A percentile compares a stretch with the other conserved stretches of the same genome.
Evolutionary conservation across 192 early-diverging fungal genomes (phyloP).

Genomic region (Lunasporangiospora selenospora): DNA sequence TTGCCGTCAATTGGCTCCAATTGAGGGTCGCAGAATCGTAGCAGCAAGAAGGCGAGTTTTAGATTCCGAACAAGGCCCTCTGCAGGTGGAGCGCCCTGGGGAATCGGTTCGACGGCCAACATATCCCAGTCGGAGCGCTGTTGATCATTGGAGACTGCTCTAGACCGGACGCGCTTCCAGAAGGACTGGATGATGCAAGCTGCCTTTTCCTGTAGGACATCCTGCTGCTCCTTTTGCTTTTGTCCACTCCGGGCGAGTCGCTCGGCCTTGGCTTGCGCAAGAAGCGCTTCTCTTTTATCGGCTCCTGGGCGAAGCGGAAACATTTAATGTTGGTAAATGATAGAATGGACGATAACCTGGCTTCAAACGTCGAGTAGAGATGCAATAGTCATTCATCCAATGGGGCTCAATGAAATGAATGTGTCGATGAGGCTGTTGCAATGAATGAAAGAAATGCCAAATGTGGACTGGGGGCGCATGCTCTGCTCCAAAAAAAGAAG

Average conservation of each 20-base stretch:
- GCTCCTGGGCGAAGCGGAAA: slow-evolving; percentile 26
- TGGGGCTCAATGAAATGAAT: no score
- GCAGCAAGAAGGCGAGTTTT: slow-evolving; percentile 16
- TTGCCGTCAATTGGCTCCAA: slow-evolving; percentile 1
- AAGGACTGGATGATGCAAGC: slow-evolving; percentile 18
- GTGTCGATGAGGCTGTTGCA: no score
- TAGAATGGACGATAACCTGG: neutral
- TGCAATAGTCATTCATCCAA: no score
- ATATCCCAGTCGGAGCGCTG: slow-evolving; percentile 36
- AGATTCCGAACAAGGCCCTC: slow-evolving; percentile 29
- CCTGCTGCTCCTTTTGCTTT: slow-evolving; percentile 19
- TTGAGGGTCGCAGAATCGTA: slow-evolving; percentile 14
- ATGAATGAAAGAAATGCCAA: neutral
- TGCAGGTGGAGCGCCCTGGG: slow-evolving; percentile 16
- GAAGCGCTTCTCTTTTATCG: slow-evolving; percentile 36
- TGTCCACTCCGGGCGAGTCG: slow-evolving; percentile 28
- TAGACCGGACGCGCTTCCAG: neutral
- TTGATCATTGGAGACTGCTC: neutral
- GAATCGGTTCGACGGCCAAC: neutral
- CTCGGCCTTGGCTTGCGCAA: slow-evolving; percentile 42
- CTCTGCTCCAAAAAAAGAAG: no score
- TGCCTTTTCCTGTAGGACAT: slow-evolving; percentile 9
- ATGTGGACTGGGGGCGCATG: no score
- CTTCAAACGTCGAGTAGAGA: neutral
- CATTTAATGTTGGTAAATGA: slow-evolving; percentile 1